Evolutionary conservation across 441 rosid species (phyloP).

Genomic region (Pelargonium myrrhifolium): DNA sequence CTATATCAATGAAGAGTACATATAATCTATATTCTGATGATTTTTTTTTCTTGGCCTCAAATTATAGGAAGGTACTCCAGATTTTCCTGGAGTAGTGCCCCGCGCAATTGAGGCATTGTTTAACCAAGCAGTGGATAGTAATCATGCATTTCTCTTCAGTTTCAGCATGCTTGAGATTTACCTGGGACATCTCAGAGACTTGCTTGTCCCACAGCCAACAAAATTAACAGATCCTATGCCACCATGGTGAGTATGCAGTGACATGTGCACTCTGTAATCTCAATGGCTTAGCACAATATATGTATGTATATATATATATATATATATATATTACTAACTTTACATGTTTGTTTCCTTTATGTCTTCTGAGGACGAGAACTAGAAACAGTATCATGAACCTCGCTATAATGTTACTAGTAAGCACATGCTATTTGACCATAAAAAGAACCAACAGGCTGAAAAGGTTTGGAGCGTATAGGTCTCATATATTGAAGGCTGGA

Average conservation of each 20-base stretch:
- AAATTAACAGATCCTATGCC: conserved; percentile 44
- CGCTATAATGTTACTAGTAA: too few species aligned
- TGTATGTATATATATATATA: too few species aligned
- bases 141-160: conserved; percentile 39
- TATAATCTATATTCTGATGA: conserved; percentile 3
- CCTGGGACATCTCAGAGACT: conserved; percentile 68
- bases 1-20: not conserved
- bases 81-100: conserved; percentile 60
- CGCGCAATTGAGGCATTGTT: conserved; percentile 50
- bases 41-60: conserved; percentile 4
- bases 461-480: too few species aligned
- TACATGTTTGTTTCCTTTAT: not conserved
- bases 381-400: too few species aligned
- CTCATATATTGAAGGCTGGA: too few species aligned
- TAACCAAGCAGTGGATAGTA: conserved; percentile 51
- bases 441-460: too few species aligned
- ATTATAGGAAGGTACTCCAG: conserved; percentile 56
- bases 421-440: too few species aligned
- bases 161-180: conserved; percentile 89
- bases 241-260: conserved; percentile 45
- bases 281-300: too few species aligned
- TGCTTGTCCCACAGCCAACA: conserved; percentile 50
- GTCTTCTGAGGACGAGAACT: too few species aligned
- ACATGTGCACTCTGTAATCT: not conserved
- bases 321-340: too few species aligned